Evolutionary conservation across 2,329 filamentous ascomycete genomes (phyloP).

Genomic region (Botrytis byssoidea): DNA sequence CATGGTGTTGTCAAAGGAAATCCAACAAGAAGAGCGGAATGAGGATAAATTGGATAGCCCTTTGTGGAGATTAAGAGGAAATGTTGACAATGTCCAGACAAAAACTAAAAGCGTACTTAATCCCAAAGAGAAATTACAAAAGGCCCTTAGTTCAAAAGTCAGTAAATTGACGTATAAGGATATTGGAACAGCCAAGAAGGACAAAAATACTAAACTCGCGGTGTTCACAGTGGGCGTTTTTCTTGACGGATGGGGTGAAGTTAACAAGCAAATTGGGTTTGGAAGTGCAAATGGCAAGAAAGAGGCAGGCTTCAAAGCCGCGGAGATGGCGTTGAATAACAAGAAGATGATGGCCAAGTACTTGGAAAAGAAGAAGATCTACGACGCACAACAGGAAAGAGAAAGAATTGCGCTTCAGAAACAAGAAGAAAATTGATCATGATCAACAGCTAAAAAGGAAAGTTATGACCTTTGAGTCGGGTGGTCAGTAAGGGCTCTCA

Average conservation of each 20-base stretch:
- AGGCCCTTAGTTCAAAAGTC: constrained; percentile 51
- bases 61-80: constrained; percentile 35
- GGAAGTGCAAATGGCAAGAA: constrained; percentile 66
- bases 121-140: constrained; percentile 54
- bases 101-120: constrained; percentile 32
- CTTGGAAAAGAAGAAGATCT: constrained; percentile 47
- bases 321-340: constrained; percentile 61
- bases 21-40: constrained; percentile 42
- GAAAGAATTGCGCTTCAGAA: constrained; percentile 32
- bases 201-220: constrained; percentile 53
- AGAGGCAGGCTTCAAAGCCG: constrained; percentile 67
- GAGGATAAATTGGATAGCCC: constrained; percentile 30
- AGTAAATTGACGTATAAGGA: constrained; percentile 62
- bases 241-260: constrained; percentile 67
- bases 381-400: constrained; percentile 41
- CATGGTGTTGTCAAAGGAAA: constrained; percentile 57
- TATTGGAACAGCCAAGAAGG: constrained; percentile 51
- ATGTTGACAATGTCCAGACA: constrained; percentile 21
- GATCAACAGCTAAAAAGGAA: background rate
- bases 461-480: background rate
- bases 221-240: constrained; percentile 64
- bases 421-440: background rate
- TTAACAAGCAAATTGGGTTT: constrained; percentile 55
- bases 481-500: background rate
- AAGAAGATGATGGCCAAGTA: constrained; percentile 56